phyloP scores from a whole-genome alignment of 331 rosid species.

The Saraca asoca region DNA sequence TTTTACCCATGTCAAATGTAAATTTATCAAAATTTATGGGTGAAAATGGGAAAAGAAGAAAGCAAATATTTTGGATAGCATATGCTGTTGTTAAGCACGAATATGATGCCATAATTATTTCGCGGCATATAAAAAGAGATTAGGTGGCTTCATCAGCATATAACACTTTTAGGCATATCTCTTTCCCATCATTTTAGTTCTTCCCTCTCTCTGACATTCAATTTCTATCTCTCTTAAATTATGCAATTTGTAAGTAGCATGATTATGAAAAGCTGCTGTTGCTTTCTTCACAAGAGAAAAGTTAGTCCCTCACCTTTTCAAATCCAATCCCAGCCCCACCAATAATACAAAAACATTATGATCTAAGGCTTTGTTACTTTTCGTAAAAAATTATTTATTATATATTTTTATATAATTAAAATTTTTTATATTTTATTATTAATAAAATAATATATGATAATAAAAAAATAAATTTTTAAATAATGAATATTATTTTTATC shows the following conservation, averaged over 20 bases:
- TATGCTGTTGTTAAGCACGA: slow-evolving; percentile 35
- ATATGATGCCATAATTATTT: slow-evolving; percentile 51
- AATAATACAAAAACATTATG: slow-evolving; percentile 57
- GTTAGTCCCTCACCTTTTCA: slow-evolving; percentile 38
- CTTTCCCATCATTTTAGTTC: slow-evolving; percentile 36
- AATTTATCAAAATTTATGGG: too few species aligned
- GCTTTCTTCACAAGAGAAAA: slow-evolving; percentile 69
- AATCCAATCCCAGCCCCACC: slow-evolving; percentile 47
- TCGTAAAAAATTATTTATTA: too few species aligned
- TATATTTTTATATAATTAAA: too few species aligned
- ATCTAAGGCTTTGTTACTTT: too few species aligned
- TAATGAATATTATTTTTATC: too few species aligned
- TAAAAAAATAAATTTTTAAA: too few species aligned
- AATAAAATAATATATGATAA: too few species aligned
- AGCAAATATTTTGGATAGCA: slow-evolving; percentile 11
- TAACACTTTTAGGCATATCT: slow-evolving; percentile 35
- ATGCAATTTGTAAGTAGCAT: slow-evolving; percentile 46
- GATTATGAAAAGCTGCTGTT: slow-evolving; percentile 59
- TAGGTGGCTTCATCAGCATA: slow-evolving; percentile 55
- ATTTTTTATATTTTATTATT: too few species aligned
- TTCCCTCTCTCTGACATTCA: slow-evolving; percentile 39
- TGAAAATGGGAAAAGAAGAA: too few species aligned
- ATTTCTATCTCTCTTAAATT: slow-evolving; percentile 28
- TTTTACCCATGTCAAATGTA: too few species aligned
- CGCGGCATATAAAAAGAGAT: slow-evolving; percentile 45